phyloP scores from a whole-genome alignment of 345 rosid species.

The Gossypium ekmanianum region DNA sequence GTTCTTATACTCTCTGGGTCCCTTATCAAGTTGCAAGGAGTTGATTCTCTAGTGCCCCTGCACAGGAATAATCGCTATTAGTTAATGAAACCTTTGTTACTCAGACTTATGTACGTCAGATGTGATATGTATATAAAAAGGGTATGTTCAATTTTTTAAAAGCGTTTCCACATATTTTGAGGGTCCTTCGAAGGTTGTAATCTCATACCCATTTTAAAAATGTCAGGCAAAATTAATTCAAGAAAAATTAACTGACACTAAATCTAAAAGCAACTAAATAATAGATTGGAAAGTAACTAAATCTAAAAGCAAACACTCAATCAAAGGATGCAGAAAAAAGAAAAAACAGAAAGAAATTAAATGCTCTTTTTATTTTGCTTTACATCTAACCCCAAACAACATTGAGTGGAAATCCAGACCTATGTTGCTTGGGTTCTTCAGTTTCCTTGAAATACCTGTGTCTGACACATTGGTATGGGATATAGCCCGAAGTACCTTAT shows the following conservation, averaged over 20 bases:
- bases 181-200: no score
- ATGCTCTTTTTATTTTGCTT: neutral
- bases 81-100: slow-evolving; percentile 1
- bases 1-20: slow-evolving; percentile 58
- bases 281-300: neutral
- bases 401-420: neutral
- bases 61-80: neutral
- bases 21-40: slow-evolving; percentile 84
- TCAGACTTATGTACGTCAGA: neutral
- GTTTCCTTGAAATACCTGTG: neutral
- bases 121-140: neutral
- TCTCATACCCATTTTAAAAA: no score
- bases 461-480: neutral
- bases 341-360: no score
- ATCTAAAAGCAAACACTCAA: neutral
- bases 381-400: neutral
- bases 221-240: no score
- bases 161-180: no score
- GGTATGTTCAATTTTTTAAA: no score
- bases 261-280: no score
- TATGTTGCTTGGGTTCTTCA: neutral
- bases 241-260: no score
- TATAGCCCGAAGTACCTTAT: neutral
- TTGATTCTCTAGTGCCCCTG: slow-evolving; percentile 85
- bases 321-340: neutral